These are phyloP conservation scores for Protomyces gravidus DNA, from an alignment of 1,139 yeast genomes.

Conservation along the genomic window DNA sequence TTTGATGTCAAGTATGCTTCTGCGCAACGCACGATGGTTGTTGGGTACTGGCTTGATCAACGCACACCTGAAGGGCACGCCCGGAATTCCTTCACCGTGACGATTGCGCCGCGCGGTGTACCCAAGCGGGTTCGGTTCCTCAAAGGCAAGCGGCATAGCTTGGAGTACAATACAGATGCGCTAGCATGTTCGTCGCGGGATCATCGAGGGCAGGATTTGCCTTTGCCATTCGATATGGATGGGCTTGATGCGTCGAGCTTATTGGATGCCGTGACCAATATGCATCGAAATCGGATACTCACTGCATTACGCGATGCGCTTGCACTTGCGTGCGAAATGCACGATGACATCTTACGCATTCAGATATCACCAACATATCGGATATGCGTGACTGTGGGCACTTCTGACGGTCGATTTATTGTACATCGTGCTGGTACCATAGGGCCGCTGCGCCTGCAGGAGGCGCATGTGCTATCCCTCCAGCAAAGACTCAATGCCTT, in stretches of 20 bases:
- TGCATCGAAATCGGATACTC: not conserved
- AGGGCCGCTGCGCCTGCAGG: not conserved
- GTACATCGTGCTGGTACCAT: not conserved
- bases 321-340: not conserved
- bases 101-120: constrained; percentile 2
- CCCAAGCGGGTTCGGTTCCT: not conserved
- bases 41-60: constrained; percentile 20
- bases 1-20: constrained; percentile 25
- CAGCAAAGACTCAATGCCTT: constrained; percentile 1
- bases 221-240: not conserved
- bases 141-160: not conserved
- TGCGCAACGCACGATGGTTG: constrained; percentile 9
- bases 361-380: not conserved
- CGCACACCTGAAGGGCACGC: constrained; percentile 11
- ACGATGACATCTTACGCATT: not conserved
- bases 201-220: not conserved
- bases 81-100: constrained; percentile 14
- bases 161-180: constrained; percentile 16
- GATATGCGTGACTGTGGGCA: constrained; percentile 1
- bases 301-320: not conserved
- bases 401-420: not conserved
- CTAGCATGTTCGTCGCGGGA: constrained; percentile 2
- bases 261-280: not conserved
- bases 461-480: not conserved
- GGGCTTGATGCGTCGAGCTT: constrained; percentile 6